phyloP scores from a whole-genome alignment of 352 stramenopile species.

The Phytophthora uliginosa region DNA sequence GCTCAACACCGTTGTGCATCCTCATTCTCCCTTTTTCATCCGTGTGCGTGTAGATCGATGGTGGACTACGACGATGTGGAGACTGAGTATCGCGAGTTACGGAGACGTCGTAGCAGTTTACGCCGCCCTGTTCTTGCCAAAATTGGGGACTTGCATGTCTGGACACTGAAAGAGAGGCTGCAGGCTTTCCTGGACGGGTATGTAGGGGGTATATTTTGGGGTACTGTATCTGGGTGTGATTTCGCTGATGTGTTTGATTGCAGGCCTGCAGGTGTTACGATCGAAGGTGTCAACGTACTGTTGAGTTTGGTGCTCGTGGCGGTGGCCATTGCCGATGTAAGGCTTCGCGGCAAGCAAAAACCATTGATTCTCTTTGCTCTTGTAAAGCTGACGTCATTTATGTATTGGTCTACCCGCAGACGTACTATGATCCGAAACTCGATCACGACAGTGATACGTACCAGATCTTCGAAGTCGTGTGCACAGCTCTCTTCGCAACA shows the following conservation, averaged over 20 bases:
- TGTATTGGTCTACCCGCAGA: constrained; percentile 9
- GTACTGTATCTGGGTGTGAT: background rate
- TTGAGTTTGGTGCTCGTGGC: constrained; percentile 59
- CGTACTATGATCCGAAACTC: constrained; percentile 35
- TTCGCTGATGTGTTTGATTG: background rate
- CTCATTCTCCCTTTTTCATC: background rate
- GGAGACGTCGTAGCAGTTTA: background rate
- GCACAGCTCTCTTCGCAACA: constrained; percentile 53
- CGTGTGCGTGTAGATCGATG: background rate
- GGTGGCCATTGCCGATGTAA: constrained; percentile 50
- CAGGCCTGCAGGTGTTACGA: constrained; percentile 40
- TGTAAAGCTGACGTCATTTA: background rate
- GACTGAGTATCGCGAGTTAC: background rate
- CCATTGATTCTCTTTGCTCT: background rate
- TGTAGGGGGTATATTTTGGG: background rate
- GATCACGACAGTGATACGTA: constrained; percentile 27
- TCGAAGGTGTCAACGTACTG: constrained; percentile 57
- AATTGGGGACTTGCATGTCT: constrained; percentile 56
- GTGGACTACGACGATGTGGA: background rate
- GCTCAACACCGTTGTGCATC: background rate
- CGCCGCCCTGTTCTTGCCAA: constrained; percentile 2
- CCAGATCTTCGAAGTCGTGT: constrained; percentile 44
- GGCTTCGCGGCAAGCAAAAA: background rate
- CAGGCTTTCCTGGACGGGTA: constrained; percentile 60
- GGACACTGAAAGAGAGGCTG: constrained; percentile 52